Evolutionary conservation across 192 early-diverging fungal genomes (phyloP), one percentile per base, ranked within the genome.

Genomic region (Linnemannia zychae): DNA sequence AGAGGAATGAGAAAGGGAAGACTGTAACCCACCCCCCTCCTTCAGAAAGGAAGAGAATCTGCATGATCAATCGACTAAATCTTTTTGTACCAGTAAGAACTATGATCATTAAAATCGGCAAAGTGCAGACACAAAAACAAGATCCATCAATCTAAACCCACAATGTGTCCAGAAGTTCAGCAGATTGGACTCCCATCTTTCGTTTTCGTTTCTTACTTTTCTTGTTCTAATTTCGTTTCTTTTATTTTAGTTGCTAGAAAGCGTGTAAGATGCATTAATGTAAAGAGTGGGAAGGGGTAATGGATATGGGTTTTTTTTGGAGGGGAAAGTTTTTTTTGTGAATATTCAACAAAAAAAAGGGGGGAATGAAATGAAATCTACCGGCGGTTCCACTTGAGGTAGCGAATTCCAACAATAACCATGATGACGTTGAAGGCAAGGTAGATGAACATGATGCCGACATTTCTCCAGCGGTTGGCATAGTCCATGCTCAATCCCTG

Each of bases 391-490:
- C 78, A 78, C 37, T 85, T 88, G 52, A 90, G 69, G 49, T 84
- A 84, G n/a, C 65, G 66, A 33, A 90, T 20, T 73, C 79, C 85
- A 2, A 92, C 82, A 16, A 89, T 11, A 20, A 91, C 72, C 34
- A 85, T 48, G 24, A 72, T 37, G n/a, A 79, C 67, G 72, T 96
- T 95, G 76, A 95, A 94, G 0, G 52, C 80, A n/a, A 87, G 84
- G 75, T 91, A 95, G 4, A 82, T 87, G 15, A 91, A 76, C 63
- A 96, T 68, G 53, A 95, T 93, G 36, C 92, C 92, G 81, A 93
- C 84, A 79, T 95, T 95, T 77, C 94, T 91, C 93, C 93, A 96
- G 33, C 89, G 90, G 79, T 95, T 65, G 9, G 1, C 77, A 34
- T 67, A 85, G 17, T 36, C 86, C 71, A 87, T 91, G 70, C 68